Conservation (phyloP, 805 yeast genomes). For the Kazachstania bromeliacearum region DNA sequence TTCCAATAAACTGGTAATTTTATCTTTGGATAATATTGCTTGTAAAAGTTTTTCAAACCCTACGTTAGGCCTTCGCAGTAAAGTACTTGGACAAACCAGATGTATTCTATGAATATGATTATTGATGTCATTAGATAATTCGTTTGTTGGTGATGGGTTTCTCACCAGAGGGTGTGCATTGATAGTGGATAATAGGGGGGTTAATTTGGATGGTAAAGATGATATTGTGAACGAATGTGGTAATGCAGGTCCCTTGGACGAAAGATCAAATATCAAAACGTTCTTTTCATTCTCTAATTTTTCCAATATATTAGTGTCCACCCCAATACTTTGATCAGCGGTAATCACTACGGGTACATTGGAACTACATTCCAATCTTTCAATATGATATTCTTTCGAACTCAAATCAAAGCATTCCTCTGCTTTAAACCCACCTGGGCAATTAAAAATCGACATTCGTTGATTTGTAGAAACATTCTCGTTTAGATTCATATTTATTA, state of each 20-base stretch:
- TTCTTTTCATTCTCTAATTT: conserved; percentile 3
- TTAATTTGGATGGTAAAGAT: conserved; percentile 5
- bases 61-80: conserved; percentile 24
- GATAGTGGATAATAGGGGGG: conserved; percentile 5
- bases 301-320: neutral
- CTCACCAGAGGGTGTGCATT: neutral
- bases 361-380: conserved; percentile 1
- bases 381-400: conserved; percentile 6
- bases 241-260: conserved; percentile 16
- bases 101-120: conserved; percentile 17
- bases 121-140: neutral
- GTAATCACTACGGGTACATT: conserved; percentile 2
- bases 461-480: too few species aligned
- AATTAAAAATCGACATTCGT: too few species aligned
- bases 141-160: neutral
- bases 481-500: too few species aligned
- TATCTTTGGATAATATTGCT: conserved; percentile 16
- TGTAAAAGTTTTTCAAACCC: conserved; percentile 21
- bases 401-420: too few species aligned
- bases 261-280: conserved; percentile 16
- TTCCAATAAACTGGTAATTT: conserved; percentile 11
- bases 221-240: conserved; percentile 6
- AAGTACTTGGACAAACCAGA: conserved; percentile 26
- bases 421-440: too few species aligned
- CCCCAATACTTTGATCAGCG: neutral